Conservation (phyloP, 345 rosid species). For the Acer negundo region DNA sequence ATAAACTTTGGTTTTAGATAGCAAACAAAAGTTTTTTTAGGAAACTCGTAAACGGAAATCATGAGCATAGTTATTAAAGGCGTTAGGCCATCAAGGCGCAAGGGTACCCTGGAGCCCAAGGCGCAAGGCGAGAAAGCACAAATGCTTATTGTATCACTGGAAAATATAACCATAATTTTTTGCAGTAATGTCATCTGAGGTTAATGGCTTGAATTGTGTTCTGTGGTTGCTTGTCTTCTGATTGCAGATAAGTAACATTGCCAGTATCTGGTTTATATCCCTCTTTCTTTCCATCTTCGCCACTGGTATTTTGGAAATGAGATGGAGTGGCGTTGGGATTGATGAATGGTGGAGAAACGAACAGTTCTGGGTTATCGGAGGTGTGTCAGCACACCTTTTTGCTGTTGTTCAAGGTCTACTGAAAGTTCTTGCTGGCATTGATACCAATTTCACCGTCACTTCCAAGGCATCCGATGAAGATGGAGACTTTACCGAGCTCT, state of each 20-base stretch:
- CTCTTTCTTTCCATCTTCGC: constrained; percentile 44
- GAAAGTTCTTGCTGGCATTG: constrained; percentile 14
- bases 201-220: not conserved
- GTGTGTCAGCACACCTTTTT: constrained; percentile 28
- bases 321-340: constrained; percentile 47
- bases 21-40: too few relatives aligned
- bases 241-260: constrained; percentile 40
- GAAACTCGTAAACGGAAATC: not conserved
- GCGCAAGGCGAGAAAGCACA: too few relatives aligned
- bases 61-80: not conserved
- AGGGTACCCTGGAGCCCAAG: too few relatives aligned
- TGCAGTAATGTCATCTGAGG: too few relatives aligned
- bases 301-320: constrained; percentile 48
- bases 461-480: constrained; percentile 33
- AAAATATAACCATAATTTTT: too few relatives aligned
- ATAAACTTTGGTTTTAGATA: too few relatives aligned
- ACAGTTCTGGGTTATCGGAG: constrained; percentile 51
- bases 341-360: constrained; percentile 57
- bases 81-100: too few relatives aligned
- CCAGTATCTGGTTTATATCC: constrained; percentile 41
- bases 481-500: constrained; percentile 36
- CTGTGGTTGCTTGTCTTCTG: not conserved
- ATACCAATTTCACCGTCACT: constrained; percentile 33
- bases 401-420: too few relatives aligned
- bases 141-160: not conserved